phyloP scores from a whole-genome alignment of 225 moss, liverwort and hornwort species.

The Pseudisothecium myosuroides region DNA sequence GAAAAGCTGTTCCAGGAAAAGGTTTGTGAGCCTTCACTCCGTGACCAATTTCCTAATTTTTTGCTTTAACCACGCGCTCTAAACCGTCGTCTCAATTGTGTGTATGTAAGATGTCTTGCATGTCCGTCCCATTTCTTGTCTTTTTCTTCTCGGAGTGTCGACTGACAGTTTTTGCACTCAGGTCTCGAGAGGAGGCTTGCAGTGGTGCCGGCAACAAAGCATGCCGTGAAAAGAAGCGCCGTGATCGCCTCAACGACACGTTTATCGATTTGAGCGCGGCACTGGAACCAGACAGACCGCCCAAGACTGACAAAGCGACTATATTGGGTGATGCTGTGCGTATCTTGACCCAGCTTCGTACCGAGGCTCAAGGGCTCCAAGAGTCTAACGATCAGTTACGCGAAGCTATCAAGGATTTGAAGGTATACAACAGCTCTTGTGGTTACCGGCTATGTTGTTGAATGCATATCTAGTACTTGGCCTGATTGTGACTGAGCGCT shows the following conservation, averaged over 20 bases:
- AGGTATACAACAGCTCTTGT: slow-evolving; percentile 13
- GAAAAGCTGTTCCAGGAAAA: slow-evolving; percentile 49
- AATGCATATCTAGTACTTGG: neutral
- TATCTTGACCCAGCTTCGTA: slow-evolving; percentile 57
- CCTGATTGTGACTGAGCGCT: neutral
- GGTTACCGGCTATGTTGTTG: neutral
- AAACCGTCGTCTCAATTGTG: neutral
- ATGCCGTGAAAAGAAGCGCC: slow-evolving; percentile 85
- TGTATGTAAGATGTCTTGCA: neutral
- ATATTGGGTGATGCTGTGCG: slow-evolving; percentile 73
- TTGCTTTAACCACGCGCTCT: neutral
- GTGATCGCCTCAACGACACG: slow-evolving; percentile 92
- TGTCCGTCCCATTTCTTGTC: neutral
- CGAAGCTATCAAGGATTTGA: slow-evolving; percentile 75
- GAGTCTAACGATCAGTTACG: slow-evolving; percentile 74
- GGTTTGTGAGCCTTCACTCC: slow-evolving; percentile 17
- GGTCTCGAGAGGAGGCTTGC: slow-evolving; percentile 65
- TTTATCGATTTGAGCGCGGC: slow-evolving; percentile 72
- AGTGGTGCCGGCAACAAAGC: slow-evolving; percentile 73
- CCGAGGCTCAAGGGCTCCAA: slow-evolving; percentile 73
- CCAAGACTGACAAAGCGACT: slow-evolving; percentile 87
- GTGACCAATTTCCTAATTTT: neutral
- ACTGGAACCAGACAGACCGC: slow-evolving; percentile 74
- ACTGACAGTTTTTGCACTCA: neutral
- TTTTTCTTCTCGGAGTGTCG: neutral